Evolutionary conservation across 2,329 filamentous ascomycete species (phyloP), one percentile per base, ranked within the genome.

Genomic region (Penicillium sp.): DNA sequence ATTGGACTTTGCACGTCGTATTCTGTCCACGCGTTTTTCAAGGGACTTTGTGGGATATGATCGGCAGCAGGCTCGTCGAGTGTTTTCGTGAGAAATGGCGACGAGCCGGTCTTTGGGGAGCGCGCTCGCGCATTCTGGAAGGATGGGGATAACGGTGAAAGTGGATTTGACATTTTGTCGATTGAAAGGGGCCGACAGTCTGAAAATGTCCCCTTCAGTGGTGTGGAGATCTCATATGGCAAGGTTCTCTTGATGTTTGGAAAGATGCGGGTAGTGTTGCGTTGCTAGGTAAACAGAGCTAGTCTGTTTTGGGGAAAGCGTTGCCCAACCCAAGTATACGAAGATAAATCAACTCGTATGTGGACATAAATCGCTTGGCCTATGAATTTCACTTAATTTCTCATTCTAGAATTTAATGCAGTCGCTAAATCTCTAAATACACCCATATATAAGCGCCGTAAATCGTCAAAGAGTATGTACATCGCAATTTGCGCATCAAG

Each of bases 91-190:
- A 64, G 47, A 28, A 64, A 63, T 7, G 61, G 61, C 45, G 61
- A 64, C 13, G 61, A 64, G 41, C 47, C 58, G 33, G 52, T 52
- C 46, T 57, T 55, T 28, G 59, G 59, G 29, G 67, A 72, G 29
- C 63, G 63, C 44, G 63, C 63, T 54, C 73, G 70, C 39, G 67
- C 67, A 57, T 76, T 76, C 53, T 74, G 73, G 55, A 66, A 70
- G 42, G 73, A 73, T 24, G 72, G 63, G 38, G 73, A 71, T 42
- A 76, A 65, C n/a, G 70, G 68, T 5, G 70, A 74, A 29, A 76
- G 60, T 47, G 73, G 72, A 51, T 69, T 69, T 49, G 72, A 65
- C 72, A 76, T 76, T 12, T n/a, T 33, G 39, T 28, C 18, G 15
- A 6, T 42, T 42, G 13, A 42, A 42, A 13, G 41, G 41, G 36